Percentiles rank a stretch among this genome's conserved stretches.
Conservation (phyloP, 768 basidiomycete species). For the Mycena maculata region DNA sequence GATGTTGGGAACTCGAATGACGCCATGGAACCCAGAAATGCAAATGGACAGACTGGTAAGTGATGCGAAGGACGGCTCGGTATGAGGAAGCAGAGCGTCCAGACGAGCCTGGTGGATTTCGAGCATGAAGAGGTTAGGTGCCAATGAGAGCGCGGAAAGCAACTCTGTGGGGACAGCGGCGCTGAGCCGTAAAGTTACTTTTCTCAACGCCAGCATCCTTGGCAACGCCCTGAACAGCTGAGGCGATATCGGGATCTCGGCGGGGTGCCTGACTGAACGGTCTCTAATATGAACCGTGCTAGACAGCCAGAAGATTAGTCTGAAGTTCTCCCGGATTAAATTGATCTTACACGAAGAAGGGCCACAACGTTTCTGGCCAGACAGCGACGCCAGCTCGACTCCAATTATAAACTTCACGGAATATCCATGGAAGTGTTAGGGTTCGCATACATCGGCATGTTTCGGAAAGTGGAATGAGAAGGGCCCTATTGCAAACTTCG, state of each 20-base stretch:
- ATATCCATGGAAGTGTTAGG: slow-evolving; percentile 23
- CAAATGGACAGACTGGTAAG: too few species aligned
- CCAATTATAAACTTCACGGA: slow-evolving; percentile 16
- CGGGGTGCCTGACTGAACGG: not conserved
- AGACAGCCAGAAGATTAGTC: not conserved
- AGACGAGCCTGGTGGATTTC: slow-evolving; percentile 13
- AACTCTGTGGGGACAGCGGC: not conserved
- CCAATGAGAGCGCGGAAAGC: not conserved
- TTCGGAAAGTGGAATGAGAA: not conserved
- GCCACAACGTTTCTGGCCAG: slow-evolving; percentile 4
- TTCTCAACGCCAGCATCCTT: not conserved
- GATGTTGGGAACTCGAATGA: too few species aligned
- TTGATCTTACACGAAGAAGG: not conserved
- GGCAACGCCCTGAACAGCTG: not conserved
- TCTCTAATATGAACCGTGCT: slow-evolving; percentile 6
- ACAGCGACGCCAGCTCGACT: not conserved
- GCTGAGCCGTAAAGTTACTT: not conserved
- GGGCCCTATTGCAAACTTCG: not conserved
- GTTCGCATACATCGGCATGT: not conserved
- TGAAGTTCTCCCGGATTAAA: not conserved
- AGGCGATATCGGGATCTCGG: not conserved
- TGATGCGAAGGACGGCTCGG: not conserved
- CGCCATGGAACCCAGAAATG: too few species aligned
- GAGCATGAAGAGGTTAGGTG: not conserved
- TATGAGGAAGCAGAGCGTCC: too few species aligned